phyloP scores from a whole-genome alignment of 441 rosid species.

The Pelargonium myrrhifolium region DNA sequence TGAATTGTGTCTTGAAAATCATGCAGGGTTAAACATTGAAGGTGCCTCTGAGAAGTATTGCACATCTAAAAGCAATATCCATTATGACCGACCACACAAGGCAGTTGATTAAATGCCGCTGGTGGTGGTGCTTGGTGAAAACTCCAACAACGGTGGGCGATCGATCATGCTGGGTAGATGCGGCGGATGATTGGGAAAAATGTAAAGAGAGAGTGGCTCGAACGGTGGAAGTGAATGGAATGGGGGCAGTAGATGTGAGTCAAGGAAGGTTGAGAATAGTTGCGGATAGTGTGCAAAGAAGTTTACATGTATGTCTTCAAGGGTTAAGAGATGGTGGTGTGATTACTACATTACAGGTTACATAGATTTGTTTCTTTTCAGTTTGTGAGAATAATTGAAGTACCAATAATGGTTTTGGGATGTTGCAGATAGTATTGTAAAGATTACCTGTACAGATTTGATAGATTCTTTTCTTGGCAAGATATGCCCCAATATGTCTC shows the following conservation, averaged over 20 bases:
- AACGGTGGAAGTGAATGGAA: constrained; percentile 48
- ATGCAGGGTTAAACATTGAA: constrained; percentile 42
- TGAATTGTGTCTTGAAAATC: constrained; percentile 96
- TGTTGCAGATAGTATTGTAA: too few species aligned
- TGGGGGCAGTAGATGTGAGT: constrained; percentile 41
- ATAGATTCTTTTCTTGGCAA: too few species aligned
- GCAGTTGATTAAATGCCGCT: constrained; percentile 78
- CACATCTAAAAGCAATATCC: constrained; percentile 78
- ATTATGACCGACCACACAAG: constrained; percentile 66
- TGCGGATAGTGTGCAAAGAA: constrained; percentile 81
- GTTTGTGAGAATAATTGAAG: too few species aligned
- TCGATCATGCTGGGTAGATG: constrained; percentile 77
- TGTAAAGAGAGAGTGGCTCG: constrained; percentile 78
- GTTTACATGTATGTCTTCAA: constrained; percentile 61
- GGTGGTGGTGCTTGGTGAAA: constrained; percentile 99
- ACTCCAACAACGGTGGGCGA: constrained; percentile 99
- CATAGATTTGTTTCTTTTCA: too few species aligned
- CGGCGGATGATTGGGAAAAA: constrained; percentile 91
- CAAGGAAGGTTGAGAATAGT: constrained; percentile 77
- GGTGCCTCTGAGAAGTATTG: constrained; percentile 38
- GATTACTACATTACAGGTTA: constrained; percentile 27
- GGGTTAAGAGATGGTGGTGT: constrained; percentile 55
- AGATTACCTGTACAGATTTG: too few species aligned
- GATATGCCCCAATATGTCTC: too few species aligned
- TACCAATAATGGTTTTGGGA: too few species aligned